Evolutionary conservation across 106 monocot species (phyloP).

Genomic region (Dendrobium chrysotoxum): DNA sequence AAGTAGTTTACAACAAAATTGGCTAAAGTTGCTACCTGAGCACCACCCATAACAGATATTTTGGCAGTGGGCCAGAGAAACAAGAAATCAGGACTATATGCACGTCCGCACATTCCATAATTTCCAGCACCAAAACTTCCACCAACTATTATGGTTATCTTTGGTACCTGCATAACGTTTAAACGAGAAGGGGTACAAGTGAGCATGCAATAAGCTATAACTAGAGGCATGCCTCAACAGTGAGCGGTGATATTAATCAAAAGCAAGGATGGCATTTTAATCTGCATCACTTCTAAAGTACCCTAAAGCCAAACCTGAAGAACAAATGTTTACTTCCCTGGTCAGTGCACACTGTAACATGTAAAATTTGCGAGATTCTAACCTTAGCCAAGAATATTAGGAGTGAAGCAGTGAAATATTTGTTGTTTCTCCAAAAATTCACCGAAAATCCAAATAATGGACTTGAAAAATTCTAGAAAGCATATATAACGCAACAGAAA

Average conservation of each 20-base stretch:
- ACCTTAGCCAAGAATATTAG: neutral
- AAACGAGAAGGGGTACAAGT: neutral
- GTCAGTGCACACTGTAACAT: neutral
- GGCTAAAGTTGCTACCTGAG: constrained; percentile 42
- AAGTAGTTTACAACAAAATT: neutral
- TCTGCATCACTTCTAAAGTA: neutral
- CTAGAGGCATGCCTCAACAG: neutral
- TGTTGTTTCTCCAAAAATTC: neutral
- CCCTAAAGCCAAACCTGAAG: neutral
- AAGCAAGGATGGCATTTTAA: neutral
- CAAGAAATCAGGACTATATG: constrained; percentile 96
- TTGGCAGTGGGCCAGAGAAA: constrained; percentile 98
- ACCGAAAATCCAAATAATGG: neutral
- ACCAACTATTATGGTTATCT: constrained; percentile 95
- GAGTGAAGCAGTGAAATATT: neutral
- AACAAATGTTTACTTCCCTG: neutral
- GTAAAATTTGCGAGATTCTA: too few species aligned
- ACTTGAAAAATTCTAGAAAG: neutral
- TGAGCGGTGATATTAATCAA: neutral
- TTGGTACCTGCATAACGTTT: constrained; percentile 62
- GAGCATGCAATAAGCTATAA: neutral
- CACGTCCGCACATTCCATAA: constrained; percentile 99
- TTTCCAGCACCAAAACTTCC: constrained; percentile 99
- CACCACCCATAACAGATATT: constrained; percentile 98
- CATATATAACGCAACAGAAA: neutral